phyloP scores from a whole-genome alignment of 2,329 filamentous ascomycete genomes.

The Talaromyces sp. region DNA sequence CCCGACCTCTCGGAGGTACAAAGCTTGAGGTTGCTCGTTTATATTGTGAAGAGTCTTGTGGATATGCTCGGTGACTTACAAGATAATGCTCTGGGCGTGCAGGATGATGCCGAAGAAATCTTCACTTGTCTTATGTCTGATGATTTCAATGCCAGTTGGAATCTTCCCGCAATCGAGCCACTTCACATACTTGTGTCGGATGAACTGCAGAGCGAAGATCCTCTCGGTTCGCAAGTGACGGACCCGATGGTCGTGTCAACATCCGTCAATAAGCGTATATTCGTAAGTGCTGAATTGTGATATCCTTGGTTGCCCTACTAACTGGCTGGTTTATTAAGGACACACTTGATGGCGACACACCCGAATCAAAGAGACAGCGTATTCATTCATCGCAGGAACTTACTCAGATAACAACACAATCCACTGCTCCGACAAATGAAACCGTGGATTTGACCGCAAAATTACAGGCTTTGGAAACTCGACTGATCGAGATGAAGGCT shows the following conservation, averaged over 20 bases:
- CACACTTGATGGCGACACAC: conserved; percentile 30
- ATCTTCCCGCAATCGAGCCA: conserved; percentile 36
- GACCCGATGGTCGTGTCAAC: conserved; percentile 16
- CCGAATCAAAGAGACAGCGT: conserved; percentile 38
- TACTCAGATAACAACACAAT: conserved; percentile 36
- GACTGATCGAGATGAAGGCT: conserved; percentile 31
- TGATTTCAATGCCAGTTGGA: conserved; percentile 37
- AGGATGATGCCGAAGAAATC: conserved; percentile 41
- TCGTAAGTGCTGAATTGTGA: conserved; percentile 25
- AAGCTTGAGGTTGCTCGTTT: conserved; percentile 33
- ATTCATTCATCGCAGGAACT: conserved; percentile 34
- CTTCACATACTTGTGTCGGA: conserved; percentile 33
- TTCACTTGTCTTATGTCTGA: conserved; percentile 33
- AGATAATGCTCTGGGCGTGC: conserved; percentile 39
- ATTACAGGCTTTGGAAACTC: conserved; percentile 29
- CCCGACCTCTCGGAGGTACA: conserved; percentile 34
- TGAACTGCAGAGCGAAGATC: conserved; percentile 17
- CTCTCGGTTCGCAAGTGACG: conserved; percentile 3
- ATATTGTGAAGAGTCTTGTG: conserved; percentile 32
- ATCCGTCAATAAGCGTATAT: conserved; percentile 29
- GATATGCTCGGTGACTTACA: conserved; percentile 41
- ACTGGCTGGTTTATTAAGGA: conserved; percentile 21
- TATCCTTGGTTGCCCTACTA: not conserved
- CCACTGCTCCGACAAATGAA: conserved; percentile 31
- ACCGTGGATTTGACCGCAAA: conserved; percentile 26